Base-by-base conservation (phyloP, 164 flowering plant species). In the Umbellularia californica region DNA sequence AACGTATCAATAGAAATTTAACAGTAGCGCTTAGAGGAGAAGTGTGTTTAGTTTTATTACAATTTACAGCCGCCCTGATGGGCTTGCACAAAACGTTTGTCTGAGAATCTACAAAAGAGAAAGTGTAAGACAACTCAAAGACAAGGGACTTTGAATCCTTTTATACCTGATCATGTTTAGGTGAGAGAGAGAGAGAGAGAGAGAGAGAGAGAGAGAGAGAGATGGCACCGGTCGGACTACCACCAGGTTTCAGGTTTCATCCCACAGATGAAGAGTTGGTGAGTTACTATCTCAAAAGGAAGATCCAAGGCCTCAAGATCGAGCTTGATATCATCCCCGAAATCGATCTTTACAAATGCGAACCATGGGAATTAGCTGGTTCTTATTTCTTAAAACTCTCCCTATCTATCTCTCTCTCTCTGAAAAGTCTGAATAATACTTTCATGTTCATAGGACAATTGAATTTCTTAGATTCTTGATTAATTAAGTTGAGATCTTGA, bases 231-330 rank as follows among this genome's bases (percentile, higher is more conserved):
- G 94, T 89, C 10, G 94, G 92, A 79, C 79, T 91, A 64, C 97
- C 97, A 72, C 97, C 95, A n/a, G 97, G 95, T 77, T 92, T 92
- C 65, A 76, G 97, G 79, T 92, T 92, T 76, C 97, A 92, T 79
- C 97, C 97, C 1, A 92, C 97, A 14, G 97, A 92, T 72, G 95
- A 92, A 80, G 97, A 92, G 77, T 95, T 92, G 2, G 97, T 92
- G 10, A 89, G 88, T 65, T 92, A 92, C 50, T 92, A 92, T 83
- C 93, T 92, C 64, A 92, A 90, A 84, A 83, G 92, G 75, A 92
- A 92, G 77, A 87, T 92, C 30, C 87, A 84, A 70, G 97, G 97
- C 64, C 88, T 80, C 69, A 86, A 87, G 73, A 90, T 92, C 58
- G 97, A 92, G 70, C 91, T 92, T 12, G 97, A 92, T 75, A 92